Base-by-base conservation (phyloP, 2,329 filamentous ascomycete genomes). In the Dactylellina cionopaga region DNA sequence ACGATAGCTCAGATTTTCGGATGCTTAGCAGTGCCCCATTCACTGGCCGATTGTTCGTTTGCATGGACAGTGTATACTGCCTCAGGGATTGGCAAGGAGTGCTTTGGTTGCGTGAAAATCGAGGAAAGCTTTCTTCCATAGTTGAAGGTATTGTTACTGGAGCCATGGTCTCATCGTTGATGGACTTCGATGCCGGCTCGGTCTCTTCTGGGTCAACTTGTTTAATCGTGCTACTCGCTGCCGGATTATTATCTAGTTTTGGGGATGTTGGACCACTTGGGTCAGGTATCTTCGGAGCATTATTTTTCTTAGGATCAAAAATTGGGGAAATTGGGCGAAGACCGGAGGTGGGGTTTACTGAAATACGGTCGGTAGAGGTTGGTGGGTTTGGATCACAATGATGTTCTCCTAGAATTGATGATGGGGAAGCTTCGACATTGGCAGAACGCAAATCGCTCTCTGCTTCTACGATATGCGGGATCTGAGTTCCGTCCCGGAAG, bases 1-100 rank as follows among this genome's bases (percentile, higher is more conserved):
- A 59, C 5, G 66, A 71, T 2, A 63, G 31, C 13, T 71, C 66
- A n/a, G 66, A 63, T 22, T 71, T 71, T 22, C 59, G 51, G n/a
- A 71, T 71, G 29, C 52, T 71, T 37, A 71, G 19, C 11, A 64
- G 31, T 2, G 58, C 44, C 10, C 58, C 47, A 24, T 54, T 71
- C 7, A 46, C 17, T 1, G 55, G 65, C 3, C 49, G 37, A 41
- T 27, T 35, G 10, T 59, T 69, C 10, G 64, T 22, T 19, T 69
- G 64, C 64, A 69, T 47, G 24, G 65, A 70, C 13, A 70, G 24
- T 13, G 56, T 58, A 37, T 55, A 70, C 19, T 56, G 49, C 24
- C 41, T 41, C 11, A 70, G n/a, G 4, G 56, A 31, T 19, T 70
- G 47, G 9, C 46, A 43, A 22, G 65, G 55, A 11, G 56, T 70